Conservation (phyloP, 2,329 filamentous ascomycete genomes). For the Chaetomium strumarium region DNA sequence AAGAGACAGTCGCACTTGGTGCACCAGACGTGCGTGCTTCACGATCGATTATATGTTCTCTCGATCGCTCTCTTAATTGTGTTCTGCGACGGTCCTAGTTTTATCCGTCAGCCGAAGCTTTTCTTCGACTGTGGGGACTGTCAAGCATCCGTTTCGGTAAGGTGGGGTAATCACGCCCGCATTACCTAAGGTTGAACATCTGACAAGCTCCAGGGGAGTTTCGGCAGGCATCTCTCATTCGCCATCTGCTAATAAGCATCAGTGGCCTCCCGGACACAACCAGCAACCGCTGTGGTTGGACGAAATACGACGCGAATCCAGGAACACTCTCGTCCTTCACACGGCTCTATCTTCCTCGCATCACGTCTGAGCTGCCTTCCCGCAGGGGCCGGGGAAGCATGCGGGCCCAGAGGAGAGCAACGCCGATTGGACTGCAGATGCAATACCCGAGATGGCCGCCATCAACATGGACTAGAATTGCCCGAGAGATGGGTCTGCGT, state of each 20-base stretch:
- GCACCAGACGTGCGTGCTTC: too few species aligned
- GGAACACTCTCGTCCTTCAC: constrained; percentile 1
- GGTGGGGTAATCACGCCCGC: too few species aligned
- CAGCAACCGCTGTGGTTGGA: constrained; percentile 35
- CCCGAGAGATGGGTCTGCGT: not conserved
- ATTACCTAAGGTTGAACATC: too few species aligned
- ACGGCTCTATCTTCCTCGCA: constrained; percentile 13
- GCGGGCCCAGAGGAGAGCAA: not conserved
- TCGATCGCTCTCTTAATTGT: too few species aligned
- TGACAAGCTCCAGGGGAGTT: not conserved
- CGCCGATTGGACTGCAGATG: constrained; percentile 3
- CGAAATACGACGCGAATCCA: constrained; percentile 31
- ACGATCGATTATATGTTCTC: too few species aligned
- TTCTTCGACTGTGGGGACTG: too few species aligned
- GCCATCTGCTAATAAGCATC: constrained; percentile 19
- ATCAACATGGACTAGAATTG: not conserved
- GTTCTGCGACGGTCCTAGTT: too few species aligned
- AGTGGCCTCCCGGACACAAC: not conserved
- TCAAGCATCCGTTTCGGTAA: not conserved
- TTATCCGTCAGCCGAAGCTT: too few species aligned
- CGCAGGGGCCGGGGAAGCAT: not conserved
- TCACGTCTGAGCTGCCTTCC: not conserved
- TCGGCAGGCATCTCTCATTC: constrained; percentile 20
- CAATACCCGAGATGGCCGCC: not conserved
- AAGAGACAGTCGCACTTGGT: too few species aligned